Conservation (phyloP, 192 early-diverging fungal species). For the Backusella australiensis region DNA sequence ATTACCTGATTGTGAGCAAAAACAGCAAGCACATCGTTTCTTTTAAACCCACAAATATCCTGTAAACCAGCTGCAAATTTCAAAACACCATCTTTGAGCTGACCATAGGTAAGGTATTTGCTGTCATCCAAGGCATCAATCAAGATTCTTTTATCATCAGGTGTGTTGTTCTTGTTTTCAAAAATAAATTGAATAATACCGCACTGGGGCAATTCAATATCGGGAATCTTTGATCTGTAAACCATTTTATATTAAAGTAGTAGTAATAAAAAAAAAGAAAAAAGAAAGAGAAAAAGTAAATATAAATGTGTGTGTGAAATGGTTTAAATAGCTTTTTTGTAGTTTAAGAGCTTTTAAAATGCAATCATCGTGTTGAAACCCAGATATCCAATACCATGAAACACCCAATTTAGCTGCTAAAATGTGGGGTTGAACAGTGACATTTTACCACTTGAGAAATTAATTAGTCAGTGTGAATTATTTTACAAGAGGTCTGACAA, state of each 20-base stretch:
- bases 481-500: not conserved
- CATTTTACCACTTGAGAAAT: not conserved
- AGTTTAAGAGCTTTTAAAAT: not conserved
- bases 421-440: slow-evolving; percentile 4
- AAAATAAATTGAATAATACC: slow-evolving; percentile 43
- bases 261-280: not conserved
- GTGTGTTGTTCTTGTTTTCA: slow-evolving; percentile 36
- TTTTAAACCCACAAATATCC: slow-evolving; percentile 25
- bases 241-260: slow-evolving; percentile 22
- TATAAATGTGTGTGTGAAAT: not conserved
- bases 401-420: not conserved
- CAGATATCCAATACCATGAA: not conserved
- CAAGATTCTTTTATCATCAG: slow-evolving; percentile 39
- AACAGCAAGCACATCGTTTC: slow-evolving; percentile 23
- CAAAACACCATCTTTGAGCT: slow-evolving; percentile 17
- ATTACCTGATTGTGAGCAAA: slow-evolving; percentile 36
- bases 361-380: not conserved
- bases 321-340: slow-evolving; percentile 2
- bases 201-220: slow-evolving; percentile 39
- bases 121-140: slow-evolving; percentile 37
- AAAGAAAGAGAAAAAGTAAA: not conserved
- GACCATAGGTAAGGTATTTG: slow-evolving; percentile 38
- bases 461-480: slow-evolving; percentile 4
- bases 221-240: slow-evolving; percentile 34
- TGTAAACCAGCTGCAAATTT: slow-evolving; percentile 35